Evolutionary conservation across 768 basidiomycete genomes (phyloP), one percentile per base, ranked within the genome.

Genomic region (Mycena rosella): DNA sequence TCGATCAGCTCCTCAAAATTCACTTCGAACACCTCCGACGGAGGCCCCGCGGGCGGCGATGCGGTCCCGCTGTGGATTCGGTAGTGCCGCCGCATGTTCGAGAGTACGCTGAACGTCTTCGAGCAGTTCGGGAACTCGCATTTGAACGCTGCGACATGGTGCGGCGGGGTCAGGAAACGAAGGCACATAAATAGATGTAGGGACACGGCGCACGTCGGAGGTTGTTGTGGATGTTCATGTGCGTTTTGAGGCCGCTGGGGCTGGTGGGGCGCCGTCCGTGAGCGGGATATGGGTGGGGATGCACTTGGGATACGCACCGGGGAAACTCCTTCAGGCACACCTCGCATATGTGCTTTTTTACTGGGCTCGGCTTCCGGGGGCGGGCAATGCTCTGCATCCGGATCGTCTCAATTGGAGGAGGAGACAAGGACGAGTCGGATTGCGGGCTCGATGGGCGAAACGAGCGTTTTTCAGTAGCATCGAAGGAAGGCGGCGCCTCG

Each of bases 51-150:
- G 38, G 17, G 38, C 14, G 17, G 38, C 7, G 38, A 15, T 18
- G 38, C 10, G 38, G 38, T 64, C 34, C 90, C 83, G 27, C 91
- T 90, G 70, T 95, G 93, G 1, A 91, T 93, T 49, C 91, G 89
- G 40, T 92, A 83, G 73, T 95, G 93, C 36, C 93, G 86, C 76
- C 89, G 92, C 18, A 92, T 92, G 72, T 95, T 95, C 10, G 93
- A 94, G 15, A 91, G 88, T 20, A 94, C 92, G 22, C 91, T 88
- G 73, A 94, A 95, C 5, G 83, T 85, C 74, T 91, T 90, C 32
- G 80, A 78, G 74, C 93, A 95, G 36, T 84, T 83, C 17, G 85
- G 80, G 54, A 89, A 87, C 0, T 79, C 84, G 73, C 93, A 95
- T 7, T 78, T 65, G 62, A 79, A 86, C 11, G 86, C 86, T 87